A percentile compares a stretch with the other conserved stretches of the same genome.
phyloP scores from a whole-genome alignment of 139 green algal genomes.

The Microglena sp. region DNA sequence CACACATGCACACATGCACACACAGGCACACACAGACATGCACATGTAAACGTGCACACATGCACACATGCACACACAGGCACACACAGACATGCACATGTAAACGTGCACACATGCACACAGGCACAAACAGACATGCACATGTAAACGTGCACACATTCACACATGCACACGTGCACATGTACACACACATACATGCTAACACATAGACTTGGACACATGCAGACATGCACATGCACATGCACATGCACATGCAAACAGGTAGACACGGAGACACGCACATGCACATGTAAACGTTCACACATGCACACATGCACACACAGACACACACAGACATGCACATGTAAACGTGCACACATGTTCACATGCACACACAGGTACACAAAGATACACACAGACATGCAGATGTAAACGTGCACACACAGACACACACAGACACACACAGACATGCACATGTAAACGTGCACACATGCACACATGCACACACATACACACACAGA shows the following conservation, averaged over 20 bases:
- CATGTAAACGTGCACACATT: neutral
- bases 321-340: neutral
- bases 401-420: neutral
- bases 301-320: no score
- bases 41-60: neutral
- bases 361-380: neutral
- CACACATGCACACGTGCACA: neutral
- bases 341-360: neutral
- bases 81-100: neutral
- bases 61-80: neutral
- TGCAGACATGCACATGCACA: constrained; percentile 7
- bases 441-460: no score
- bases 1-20: constrained; percentile 4
- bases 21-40: neutral
- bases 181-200: constrained; percentile 7
- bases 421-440: neutral
- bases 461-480: no score
- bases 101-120: neutral
- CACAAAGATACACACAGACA: neutral
- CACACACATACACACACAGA: no score
- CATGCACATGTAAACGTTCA: no score
- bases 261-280: neutral
- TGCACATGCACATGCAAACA: constrained; percentile 4
- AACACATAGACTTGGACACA: neutral
- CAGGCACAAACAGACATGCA: constrained; percentile 4